Conservation (phyloP, 352 stramenopile species). For the Phytopythium ostracodes region DNA sequence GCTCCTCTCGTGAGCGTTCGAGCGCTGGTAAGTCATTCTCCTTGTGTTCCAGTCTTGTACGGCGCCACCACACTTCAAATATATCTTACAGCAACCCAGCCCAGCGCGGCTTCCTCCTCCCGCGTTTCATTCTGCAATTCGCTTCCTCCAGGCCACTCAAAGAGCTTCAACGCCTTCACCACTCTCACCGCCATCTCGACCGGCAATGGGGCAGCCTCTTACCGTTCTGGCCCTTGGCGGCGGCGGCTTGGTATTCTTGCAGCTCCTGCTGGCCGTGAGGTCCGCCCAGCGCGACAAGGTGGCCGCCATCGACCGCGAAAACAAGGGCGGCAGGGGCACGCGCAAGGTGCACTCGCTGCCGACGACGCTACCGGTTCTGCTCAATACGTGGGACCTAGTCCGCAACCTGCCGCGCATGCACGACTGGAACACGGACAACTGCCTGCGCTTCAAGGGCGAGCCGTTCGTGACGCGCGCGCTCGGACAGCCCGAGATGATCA, state of each 20-base stretch:
- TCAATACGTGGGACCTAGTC: conserved; percentile 36
- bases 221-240: not conserved
- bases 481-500: conserved; percentile 36
- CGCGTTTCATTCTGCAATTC: not conserved
- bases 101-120: too few species aligned
- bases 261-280: not conserved
- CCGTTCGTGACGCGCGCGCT: conserved; percentile 32
- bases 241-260: not conserved
- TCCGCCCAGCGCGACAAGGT: not conserved
- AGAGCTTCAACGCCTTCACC: too few species aligned
- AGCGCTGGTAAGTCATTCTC: too few species aligned
- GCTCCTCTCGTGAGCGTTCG: too few species aligned
- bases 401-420: conserved; percentile 31
- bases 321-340: not conserved
- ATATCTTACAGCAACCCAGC: not conserved
- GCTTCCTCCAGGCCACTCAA: not conserved
- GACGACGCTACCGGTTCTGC: conserved; percentile 34
- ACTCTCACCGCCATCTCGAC: not conserved
- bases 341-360: conserved; percentile 17
- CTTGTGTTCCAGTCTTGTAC: too few species aligned
- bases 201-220: not conserved
- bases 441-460: conserved; percentile 24
- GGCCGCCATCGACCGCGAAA: not conserved
- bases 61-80: too few species aligned
- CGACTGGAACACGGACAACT: conserved; percentile 38